phyloP scores from a whole-genome alignment of 768 basidiomycete genomes.

The Termitomyces sp. region DNA sequence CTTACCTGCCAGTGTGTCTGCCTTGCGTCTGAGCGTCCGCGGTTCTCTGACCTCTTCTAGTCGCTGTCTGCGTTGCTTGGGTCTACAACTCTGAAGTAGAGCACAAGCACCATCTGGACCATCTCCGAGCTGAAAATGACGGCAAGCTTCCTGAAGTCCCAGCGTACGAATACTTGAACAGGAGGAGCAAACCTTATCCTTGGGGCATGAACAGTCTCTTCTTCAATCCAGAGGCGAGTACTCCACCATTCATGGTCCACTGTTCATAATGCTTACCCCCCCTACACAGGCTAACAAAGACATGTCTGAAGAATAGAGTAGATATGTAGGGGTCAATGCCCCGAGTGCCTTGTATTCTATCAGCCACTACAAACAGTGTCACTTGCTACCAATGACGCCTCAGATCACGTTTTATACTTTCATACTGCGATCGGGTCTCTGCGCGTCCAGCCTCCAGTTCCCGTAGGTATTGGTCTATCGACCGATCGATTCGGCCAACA shows the following conservation, averaged over 20 bases:
- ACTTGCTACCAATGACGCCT: conserved; percentile 59
- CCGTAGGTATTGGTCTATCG: conserved; percentile 67
- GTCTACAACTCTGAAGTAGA: conserved; percentile 54
- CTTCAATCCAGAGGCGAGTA: conserved; percentile 69
- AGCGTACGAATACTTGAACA: conserved; percentile 74
- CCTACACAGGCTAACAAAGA: conserved; percentile 58
- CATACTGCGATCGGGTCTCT: conserved; percentile 63
- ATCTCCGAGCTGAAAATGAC: conserved; percentile 66
- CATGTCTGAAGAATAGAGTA: conserved; percentile 29
- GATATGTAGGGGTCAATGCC: background rate
- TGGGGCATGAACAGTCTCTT: conserved; percentile 85
- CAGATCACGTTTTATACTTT: conserved; percentile 65
- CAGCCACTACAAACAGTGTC: background rate
- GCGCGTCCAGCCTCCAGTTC: conserved; percentile 59
- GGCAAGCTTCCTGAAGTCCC: conserved; percentile 69
- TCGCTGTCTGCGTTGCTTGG: conserved; percentile 46
- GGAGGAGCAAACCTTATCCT: conserved; percentile 72
- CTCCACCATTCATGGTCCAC: background rate
- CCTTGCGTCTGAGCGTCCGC: background rate
- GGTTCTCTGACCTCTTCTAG: conserved; percentile 20
- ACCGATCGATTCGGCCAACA: conserved; percentile 67
- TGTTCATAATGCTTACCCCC: background rate
- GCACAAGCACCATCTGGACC: conserved; percentile 67
- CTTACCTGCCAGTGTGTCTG: conserved; percentile 62
- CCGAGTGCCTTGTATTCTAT: background rate